A percentile compares a stretch with the other conserved stretches of the same genome.
These are phyloP conservation scores for Nicotiana otophora DNA, from an alignment of 257 asterid species.

Conservation along the genomic window DNA sequence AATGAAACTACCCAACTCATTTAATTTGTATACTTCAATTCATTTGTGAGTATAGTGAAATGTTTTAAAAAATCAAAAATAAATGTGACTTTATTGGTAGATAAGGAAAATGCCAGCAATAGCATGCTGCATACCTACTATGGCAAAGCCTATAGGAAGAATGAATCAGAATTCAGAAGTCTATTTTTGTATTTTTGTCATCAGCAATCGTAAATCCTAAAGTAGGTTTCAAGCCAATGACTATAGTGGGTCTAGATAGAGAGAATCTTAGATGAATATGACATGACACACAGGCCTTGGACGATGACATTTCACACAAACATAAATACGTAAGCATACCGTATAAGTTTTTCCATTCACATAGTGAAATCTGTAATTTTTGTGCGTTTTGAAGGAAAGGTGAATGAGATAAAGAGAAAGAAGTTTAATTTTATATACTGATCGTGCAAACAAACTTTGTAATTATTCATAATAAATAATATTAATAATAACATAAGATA, in stretches of 20 bases:
- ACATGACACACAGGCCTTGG: slow-evolving; percentile 40
- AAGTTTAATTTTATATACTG: too few relatives aligned
- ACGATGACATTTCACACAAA: slow-evolving; percentile 24
- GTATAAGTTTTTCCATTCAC: background rate
- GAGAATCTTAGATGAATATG: slow-evolving; percentile 36
- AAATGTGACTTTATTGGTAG: background rate
- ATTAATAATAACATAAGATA: too few relatives aligned
- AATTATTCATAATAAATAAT: too few relatives aligned
- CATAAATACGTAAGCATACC: slow-evolving; percentile 8
- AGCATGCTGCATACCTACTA: slow-evolving; percentile 2
- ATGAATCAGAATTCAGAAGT: background rate
- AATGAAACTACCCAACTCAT: background rate
- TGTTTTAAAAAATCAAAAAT: background rate
- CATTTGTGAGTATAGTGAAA: background rate
- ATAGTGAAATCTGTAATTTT: background rate
- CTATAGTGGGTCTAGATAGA: slow-evolving; percentile 20
- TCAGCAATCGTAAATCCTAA: slow-evolving; percentile 15
- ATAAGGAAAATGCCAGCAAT: background rate
- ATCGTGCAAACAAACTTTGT: too few relatives aligned
- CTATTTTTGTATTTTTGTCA: slow-evolving; percentile 10
- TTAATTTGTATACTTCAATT: background rate
- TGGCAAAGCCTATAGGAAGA: background rate
- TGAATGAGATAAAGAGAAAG: too few relatives aligned
- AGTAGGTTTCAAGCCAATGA: slow-evolving; percentile 9
- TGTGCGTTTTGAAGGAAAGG: too few relatives aligned